Percentiles rank a stretch among this genome's conserved stretches.
phyloP scores from a whole-genome alignment of 495 filamentous ascomycete species.

The Opeltia flavorubescens region DNA sequence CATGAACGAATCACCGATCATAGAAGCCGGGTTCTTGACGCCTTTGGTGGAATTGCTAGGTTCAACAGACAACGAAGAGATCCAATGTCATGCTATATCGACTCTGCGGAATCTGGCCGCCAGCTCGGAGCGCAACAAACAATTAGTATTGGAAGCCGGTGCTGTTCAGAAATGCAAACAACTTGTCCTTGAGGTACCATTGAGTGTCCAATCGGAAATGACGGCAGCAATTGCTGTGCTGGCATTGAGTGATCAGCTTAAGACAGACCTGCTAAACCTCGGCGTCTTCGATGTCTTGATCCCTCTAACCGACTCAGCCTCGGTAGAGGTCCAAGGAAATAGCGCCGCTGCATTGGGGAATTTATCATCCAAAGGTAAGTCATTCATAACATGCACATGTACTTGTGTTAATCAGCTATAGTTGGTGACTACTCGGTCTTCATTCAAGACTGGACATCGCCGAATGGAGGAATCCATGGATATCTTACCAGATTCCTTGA shows the following conservation, averaged over 20 bases:
- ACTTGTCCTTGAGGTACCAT: conserved; percentile 79
- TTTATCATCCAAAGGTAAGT: conserved; percentile 86
- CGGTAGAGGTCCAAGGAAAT: conserved; percentile 96
- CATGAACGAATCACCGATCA: conserved; percentile 98
- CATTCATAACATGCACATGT: not conserved
- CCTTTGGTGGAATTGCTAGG: conserved; percentile 88
- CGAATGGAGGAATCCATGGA: conserved; percentile 86
- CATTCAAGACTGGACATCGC: conserved; percentile 81
- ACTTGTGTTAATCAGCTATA: conserved; percentile 23
- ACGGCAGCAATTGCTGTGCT: conserved; percentile 97
- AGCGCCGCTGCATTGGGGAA: conserved; percentile 94
- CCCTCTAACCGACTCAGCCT: conserved; percentile 84
- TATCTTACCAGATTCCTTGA: conserved; percentile 86
- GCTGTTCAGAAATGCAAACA: conserved; percentile 98
- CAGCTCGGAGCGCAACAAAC: conserved; percentile 93
- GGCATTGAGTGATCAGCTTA: conserved; percentile 89
- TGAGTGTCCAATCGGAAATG: conserved; percentile 97
- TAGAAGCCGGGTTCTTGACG: conserved; percentile 89
- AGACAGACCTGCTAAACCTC: conserved; percentile 76
- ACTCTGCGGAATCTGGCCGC: conserved; percentile 91
- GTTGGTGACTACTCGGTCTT: conserved; percentile 96
- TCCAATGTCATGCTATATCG: conserved; percentile 96
- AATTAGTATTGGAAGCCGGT: conserved; percentile 86
- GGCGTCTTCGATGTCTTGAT: conserved; percentile 96
- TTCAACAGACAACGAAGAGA: conserved; percentile 94